Evolutionary conservation across 148 eudicot genomes (phyloP), one percentile per base, ranked within the genome.

Genomic region (Dysphania ambrosioides): DNA sequence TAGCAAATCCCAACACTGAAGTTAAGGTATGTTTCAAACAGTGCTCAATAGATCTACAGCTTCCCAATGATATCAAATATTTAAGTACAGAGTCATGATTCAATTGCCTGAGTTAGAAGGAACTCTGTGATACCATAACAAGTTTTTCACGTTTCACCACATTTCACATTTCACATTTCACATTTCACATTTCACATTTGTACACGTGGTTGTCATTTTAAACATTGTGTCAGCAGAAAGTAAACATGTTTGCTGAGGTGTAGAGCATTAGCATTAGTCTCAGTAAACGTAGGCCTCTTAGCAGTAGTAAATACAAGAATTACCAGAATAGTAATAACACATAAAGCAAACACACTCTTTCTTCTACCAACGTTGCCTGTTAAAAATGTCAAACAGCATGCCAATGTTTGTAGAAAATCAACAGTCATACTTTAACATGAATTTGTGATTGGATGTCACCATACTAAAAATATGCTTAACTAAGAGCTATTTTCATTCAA

Each of bases 1-100:
- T 56, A 56, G 61, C 83, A 71, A 84, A 85, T 77, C 78, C 89
- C n/a, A 78, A 75, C 80, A 82, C 96, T 21, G 89, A 91, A 73
- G 84, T 91, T 79, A 88, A 87, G 96, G 96, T 91, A 87, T 60
- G 70, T 7, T 23, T 30, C 10, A 42, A 30, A 76, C 65, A 30
- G 44, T 8, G 26, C 53, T 42, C 27, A 21, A 30, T 40, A 21
- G 29, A 57, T 38, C 29, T 36, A 66, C 8, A 66, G 40, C 24
- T n/a, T 12, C 29, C 12, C 34, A 66, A 23, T 62, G 21, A 13
- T 62, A 23, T 62, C 35, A 31, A 12, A 2, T 63, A 24, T 42
- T 63, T 62, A 1, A 21, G 12, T 34, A 26, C 42, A 32, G 41
- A 63, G 15, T 31, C 67, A 63, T 10, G 49, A 66, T 40, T 4